These are phyloP conservation scores for Talaromyces stipitatus DNA, from an alignment of 495 filamentous ascomycete genomes.

Conservation along the genomic window DNA sequence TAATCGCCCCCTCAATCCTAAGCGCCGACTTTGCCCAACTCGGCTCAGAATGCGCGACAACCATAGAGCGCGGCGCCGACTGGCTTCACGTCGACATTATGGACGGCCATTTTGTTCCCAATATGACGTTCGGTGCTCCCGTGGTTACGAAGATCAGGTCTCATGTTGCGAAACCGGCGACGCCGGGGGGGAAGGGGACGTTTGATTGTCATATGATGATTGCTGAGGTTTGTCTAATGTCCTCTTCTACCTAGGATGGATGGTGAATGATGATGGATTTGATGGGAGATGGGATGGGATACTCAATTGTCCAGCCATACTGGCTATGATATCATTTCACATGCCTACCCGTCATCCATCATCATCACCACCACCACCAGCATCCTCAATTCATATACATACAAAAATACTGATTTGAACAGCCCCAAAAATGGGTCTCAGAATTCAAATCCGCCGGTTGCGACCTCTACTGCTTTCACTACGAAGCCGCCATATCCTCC, in stretches of 20 bases:
- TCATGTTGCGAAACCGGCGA: slow-evolving; percentile 60
- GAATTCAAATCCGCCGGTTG: slow-evolving; percentile 91
- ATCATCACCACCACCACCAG: background rate
- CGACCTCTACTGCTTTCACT: slow-evolving; percentile 99
- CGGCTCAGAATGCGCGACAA: slow-evolving; percentile 72
- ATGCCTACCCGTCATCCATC: background rate
- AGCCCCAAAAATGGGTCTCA: slow-evolving; percentile 97
- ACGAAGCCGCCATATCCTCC: slow-evolving; percentile 85
- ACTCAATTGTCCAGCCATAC: background rate
- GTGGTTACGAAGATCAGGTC: slow-evolving; percentile 88
- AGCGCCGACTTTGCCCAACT: slow-evolving; percentile 90
- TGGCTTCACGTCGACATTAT: slow-evolving; percentile 79
- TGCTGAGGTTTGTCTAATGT: slow-evolving; percentile 57
- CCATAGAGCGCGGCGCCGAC: slow-evolving; percentile 76
- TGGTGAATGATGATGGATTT: background rate
- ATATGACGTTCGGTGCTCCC: slow-evolving; percentile 92
- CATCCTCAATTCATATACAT: background rate
- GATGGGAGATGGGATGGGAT: background rate
- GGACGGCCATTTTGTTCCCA: slow-evolving; percentile 98
- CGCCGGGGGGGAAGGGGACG: slow-evolving; percentile 65
- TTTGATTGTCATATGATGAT: slow-evolving; percentile 99
- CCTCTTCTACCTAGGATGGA: background rate
- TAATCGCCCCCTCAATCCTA: slow-evolving; percentile 95
- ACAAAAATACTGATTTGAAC: background rate
- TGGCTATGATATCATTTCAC: background rate